Conservation (phyloP, 345 rosid species). For the Boechera stricta region DNA sequence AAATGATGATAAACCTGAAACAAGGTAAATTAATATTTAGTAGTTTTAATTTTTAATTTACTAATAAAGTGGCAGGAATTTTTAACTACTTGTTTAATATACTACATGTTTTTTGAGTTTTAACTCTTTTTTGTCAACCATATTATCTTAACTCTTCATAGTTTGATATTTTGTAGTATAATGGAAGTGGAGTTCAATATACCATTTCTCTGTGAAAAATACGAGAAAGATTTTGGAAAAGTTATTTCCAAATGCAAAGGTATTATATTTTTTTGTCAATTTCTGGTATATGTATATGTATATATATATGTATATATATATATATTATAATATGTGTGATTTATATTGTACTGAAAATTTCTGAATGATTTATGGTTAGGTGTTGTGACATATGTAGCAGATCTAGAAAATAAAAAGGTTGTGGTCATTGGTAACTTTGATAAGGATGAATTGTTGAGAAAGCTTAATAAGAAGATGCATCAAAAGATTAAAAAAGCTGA, state of each 20-base stretch:
- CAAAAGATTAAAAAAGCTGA: neutral
- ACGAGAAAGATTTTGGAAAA: neutral
- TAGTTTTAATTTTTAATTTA: neutral
- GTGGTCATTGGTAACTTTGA: constrained; percentile 27
- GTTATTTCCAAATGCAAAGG: constrained; percentile 16
- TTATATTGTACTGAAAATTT: neutral
- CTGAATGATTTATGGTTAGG: constrained; percentile 11
- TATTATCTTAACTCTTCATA: neutral
- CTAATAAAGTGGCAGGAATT: neutral
- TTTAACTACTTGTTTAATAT: neutral
- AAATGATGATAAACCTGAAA: neutral
- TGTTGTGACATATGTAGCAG: neutral
- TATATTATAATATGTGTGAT: neutral
- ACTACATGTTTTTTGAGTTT: neutral
- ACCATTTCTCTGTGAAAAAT: neutral
- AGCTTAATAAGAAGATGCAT: neutral
- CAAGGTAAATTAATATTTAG: neutral
- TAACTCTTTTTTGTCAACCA: neutral
- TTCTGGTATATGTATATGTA: neutral
- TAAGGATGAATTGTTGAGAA: neutral
- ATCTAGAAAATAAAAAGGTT: constrained; percentile 7
- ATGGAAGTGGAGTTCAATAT: neutral
- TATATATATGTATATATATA: neutral
- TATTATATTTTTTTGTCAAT: neutral
- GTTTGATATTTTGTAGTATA: neutral